phyloP scores from a whole-genome alignment of 1,284 basidiomycete species.

The Coniferiporia weirii region DNA sequence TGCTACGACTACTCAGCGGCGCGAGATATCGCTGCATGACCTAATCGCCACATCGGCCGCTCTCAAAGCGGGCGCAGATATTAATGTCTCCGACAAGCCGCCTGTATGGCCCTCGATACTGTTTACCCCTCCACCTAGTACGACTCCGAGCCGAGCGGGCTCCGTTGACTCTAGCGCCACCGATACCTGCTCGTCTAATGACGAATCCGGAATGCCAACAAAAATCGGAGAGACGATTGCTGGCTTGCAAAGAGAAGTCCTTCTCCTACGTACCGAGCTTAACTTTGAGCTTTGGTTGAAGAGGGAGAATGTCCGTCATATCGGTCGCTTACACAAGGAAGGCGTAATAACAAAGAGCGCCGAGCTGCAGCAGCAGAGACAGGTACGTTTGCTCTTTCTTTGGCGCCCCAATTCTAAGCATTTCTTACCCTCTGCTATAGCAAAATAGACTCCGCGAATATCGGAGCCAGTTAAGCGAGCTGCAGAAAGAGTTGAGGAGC shows the following conservation, averaged over 20 bases:
- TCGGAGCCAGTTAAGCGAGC: conserved; percentile 52
- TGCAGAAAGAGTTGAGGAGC: conserved; percentile 59
- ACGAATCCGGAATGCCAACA: conserved; percentile 29
- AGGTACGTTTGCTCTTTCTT: conserved; percentile 39
- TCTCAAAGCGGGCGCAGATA: conserved; percentile 59
- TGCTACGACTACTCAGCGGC: conserved; percentile 27
- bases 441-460: conserved; percentile 75
- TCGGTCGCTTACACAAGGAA: conserved; percentile 71
- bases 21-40: conserved; percentile 57
- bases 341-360: conserved; percentile 65
- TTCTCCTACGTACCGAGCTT: conserved; percentile 70
- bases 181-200: conserved; percentile 19
- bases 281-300: conserved; percentile 80
- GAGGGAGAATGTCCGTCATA: conserved; percentile 71
- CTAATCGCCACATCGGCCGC: conserved; percentile 67
- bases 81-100: conserved; percentile 48
- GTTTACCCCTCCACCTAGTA: conserved; percentile 21
- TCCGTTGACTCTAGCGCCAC: conserved; percentile 20
- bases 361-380: conserved; percentile 73
- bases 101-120: conserved; percentile 48
- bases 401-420: not conserved
- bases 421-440: conserved; percentile 31
- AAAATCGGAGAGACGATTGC: conserved; percentile 59
- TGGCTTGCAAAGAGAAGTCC: conserved; percentile 64
- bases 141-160: conserved; percentile 15